phyloP scores from a whole-genome alignment of 257 asterid species.

The Nicotiana undulata region DNA sequence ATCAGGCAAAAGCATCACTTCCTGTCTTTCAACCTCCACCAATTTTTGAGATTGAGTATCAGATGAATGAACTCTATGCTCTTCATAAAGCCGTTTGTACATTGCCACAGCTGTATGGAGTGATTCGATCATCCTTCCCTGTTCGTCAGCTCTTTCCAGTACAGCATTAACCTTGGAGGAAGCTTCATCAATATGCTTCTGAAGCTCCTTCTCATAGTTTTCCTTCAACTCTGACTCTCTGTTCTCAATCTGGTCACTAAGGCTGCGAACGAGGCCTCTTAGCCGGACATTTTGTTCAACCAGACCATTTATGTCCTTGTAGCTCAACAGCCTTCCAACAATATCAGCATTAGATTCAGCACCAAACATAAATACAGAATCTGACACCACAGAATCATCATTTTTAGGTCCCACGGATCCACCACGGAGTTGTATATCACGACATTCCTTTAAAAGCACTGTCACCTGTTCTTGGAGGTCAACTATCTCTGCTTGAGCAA shows the following conservation, averaged over 20 bases:
- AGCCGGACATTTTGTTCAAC: conserved; percentile 87
- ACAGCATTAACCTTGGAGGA: conserved; percentile 60
- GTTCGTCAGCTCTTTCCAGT: conserved; percentile 76
- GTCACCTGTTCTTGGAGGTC: conserved; percentile 94
- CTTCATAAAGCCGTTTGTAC: conserved; percentile 85
- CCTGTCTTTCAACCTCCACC: conserved; percentile 53
- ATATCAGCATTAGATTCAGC: conserved; percentile 32
- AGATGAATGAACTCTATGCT: conserved; percentile 48
- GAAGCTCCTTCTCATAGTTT: conserved; percentile 64
- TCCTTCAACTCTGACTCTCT: conserved; percentile 71
- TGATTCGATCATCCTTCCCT: conserved; percentile 76
- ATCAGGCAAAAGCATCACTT: conserved; percentile 32
- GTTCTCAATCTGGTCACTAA: conserved; percentile 65
- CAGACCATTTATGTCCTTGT: conserved; percentile 80
- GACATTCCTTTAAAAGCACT: conserved; percentile 79
- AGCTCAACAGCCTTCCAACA: conserved; percentile 53
- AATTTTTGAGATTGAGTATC: conserved; percentile 30
- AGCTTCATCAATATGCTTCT: conserved; percentile 49
- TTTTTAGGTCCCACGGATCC: conserved; percentile 43
- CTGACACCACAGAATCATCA: conserved; percentile 23
- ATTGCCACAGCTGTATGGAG: conserved; percentile 89
- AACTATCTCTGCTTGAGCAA: conserved; percentile 58
- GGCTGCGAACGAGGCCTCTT: conserved; percentile 59
- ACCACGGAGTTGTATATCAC: conserved; percentile 86
- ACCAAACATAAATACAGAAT: conserved; percentile 19